Evolutionary conservation across 2,329 filamentous ascomycete genomes (phyloP).

Genomic region (Waltergamsia citrina): DNA sequence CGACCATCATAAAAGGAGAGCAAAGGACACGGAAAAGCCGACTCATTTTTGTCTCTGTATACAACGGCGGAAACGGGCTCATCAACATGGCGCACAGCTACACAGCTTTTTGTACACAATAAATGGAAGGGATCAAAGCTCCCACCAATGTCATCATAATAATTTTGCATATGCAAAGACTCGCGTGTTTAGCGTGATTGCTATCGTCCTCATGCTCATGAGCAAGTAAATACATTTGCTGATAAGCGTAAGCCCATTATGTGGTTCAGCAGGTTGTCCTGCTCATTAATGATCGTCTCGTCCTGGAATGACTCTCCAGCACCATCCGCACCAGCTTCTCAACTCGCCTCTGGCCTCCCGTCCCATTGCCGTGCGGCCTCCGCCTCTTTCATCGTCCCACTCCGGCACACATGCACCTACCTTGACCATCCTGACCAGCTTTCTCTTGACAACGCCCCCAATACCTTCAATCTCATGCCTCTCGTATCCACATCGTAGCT

Average conservation of each 20-base stretch:
- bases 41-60: neutral
- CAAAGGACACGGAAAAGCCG: no score
- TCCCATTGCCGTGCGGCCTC: conserved; percentile 51
- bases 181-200: no score
- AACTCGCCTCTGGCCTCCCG: conserved; percentile 59
- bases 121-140: no score
- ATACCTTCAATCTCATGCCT: conserved; percentile 88
- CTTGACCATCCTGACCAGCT: conserved; percentile 71
- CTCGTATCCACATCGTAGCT: conserved; percentile 64
- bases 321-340: conserved; percentile 91
- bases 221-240: no score
- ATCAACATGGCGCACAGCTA: conserved; percentile 1
- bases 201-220: no score
- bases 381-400: conserved; percentile 67
- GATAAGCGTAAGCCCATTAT: no score
- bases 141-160: no score
- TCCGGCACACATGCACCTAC: conserved; percentile 82
- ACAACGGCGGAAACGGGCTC: neutral
- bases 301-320: conserved; percentile 63
- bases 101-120: no score
- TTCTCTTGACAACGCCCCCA: conserved; percentile 79
- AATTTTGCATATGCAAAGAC: no score
- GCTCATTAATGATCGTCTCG: conserved; percentile 3
- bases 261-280: no score
- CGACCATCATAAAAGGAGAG: no score